A percentile compares a stretch with the other conserved stretches of the same genome.
Evolutionary conservation across 2,329 filamentous ascomycete species (phyloP).

Genomic region (Fusarium anthophilum): DNA sequence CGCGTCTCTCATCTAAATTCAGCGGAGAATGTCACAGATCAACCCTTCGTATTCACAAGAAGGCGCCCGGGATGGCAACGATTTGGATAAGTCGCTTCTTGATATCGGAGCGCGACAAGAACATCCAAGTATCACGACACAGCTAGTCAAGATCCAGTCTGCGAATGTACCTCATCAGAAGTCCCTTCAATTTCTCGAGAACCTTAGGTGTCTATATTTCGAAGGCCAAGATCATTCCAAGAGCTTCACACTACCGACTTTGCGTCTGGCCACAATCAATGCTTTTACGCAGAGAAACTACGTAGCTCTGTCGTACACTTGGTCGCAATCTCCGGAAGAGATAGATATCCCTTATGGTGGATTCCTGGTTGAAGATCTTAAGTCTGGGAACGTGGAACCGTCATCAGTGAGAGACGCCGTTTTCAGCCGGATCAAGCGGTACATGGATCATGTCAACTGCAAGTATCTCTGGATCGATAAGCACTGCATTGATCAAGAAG

Average conservation of each 20-base stretch:
- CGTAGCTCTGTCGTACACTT: background rate
- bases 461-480: background rate
- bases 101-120: no score
- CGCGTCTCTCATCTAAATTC: no score
- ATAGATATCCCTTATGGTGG: accelerated
- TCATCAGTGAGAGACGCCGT: background rate
- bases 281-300: accelerated
- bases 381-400: accelerated
- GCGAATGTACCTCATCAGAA: accelerated
- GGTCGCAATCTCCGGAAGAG: background rate
- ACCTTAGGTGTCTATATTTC: background rate
- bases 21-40: no score
- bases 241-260: background rate
- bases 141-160: background rate
- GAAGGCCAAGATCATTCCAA: accelerated
- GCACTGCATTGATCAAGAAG: background rate
- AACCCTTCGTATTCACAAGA: no score
- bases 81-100: no score
- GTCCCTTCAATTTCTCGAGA: background rate
- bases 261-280: background rate
- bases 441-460: background rate
- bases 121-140: no score
- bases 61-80: no score
- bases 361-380: background rate
- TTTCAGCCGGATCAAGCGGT: background rate